Percentiles rank a stretch among this genome's conserved stretches.
phyloP scores from a whole-genome alignment of 1,284 basidiomycete species.

The Sanghuangporus baumii region DNA sequence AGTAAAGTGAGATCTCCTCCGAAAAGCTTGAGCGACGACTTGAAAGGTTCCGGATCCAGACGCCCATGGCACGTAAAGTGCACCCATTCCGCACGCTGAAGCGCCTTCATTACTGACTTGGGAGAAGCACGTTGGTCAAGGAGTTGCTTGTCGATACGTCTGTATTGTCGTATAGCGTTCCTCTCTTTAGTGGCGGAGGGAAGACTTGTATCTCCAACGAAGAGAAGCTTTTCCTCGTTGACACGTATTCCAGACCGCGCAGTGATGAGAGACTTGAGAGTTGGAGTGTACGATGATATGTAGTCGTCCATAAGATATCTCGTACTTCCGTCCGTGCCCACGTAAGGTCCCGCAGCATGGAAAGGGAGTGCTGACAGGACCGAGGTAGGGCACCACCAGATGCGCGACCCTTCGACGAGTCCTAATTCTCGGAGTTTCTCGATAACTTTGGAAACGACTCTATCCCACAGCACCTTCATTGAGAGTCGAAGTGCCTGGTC shows the following conservation, averaged over 20 bases:
- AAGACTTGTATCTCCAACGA: not conserved
- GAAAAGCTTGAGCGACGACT: not conserved
- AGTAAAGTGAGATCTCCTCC: conserved; percentile 18
- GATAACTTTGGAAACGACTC: conserved; percentile 28
- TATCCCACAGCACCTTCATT: conserved; percentile 30
- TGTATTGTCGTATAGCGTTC: not conserved
- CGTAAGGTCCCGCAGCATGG: conserved; percentile 22
- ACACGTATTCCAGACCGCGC: not conserved
- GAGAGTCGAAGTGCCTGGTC: conserved; percentile 18
- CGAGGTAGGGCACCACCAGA: conserved; percentile 42
- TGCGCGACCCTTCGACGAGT: conserved; percentile 24
- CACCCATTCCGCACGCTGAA: not conserved
- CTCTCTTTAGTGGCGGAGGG: not conserved
- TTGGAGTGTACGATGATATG: conserved; percentile 35
- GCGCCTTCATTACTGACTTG: not conserved
- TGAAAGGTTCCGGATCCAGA: not conserved
- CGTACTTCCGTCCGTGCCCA: not conserved
- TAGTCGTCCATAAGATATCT: conserved; percentile 26
- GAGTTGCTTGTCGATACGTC: not conserved
- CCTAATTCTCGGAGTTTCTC: conserved; percentile 19
- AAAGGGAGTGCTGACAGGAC: conserved; percentile 32
- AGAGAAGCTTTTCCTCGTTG: not conserved
- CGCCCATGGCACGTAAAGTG: not conserved
- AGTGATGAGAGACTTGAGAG: conserved; percentile 29
- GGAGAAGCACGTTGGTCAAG: not conserved